These are phyloP conservation scores for Termitomyces heimii DNA, from an alignment of 768 basidiomycete genomes.

Conservation along the genomic window DNA sequence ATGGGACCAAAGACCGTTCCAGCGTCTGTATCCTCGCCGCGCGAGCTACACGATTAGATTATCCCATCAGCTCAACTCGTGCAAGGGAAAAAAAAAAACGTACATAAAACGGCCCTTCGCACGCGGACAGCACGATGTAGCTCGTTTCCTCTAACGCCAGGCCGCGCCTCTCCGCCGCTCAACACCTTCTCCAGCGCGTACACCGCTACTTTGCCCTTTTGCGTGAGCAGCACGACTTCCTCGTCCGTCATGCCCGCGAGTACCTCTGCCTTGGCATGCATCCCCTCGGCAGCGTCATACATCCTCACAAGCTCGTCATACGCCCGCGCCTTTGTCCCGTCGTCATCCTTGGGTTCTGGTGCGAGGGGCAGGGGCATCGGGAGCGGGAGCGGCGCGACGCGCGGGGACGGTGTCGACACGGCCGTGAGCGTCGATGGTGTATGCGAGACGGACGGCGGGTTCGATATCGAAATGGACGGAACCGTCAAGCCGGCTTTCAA, in stretches of 20 bases:
- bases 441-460: background rate
- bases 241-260: constrained; percentile 77
- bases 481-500: constrained; percentile 30
- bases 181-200: constrained; percentile 95
- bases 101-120: constrained; percentile 86
- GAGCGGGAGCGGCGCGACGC: background rate
- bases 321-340: constrained; percentile 29
- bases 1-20: constrained; percentile 78
- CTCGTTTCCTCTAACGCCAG: constrained; percentile 28
- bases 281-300: constrained; percentile 65
- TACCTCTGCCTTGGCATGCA: constrained; percentile 33
- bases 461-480: background rate
- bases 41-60: constrained; percentile 54
- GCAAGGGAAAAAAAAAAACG: constrained; percentile 26
- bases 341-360: background rate
- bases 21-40: constrained; percentile 79
- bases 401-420: constrained; percentile 1
- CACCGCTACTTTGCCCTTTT: constrained; percentile 90
- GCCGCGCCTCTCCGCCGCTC: constrained; percentile 48
- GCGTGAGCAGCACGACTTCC: constrained; percentile 82
- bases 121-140: constrained; percentile 83
- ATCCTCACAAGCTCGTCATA: constrained; percentile 77
- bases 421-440: background rate
- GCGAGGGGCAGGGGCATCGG: background rate
- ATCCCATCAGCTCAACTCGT: constrained; percentile 1